Base-by-base conservation (phyloP, 2,329 filamentous ascomycete species). In the Microthyrium microscopicum region DNA sequence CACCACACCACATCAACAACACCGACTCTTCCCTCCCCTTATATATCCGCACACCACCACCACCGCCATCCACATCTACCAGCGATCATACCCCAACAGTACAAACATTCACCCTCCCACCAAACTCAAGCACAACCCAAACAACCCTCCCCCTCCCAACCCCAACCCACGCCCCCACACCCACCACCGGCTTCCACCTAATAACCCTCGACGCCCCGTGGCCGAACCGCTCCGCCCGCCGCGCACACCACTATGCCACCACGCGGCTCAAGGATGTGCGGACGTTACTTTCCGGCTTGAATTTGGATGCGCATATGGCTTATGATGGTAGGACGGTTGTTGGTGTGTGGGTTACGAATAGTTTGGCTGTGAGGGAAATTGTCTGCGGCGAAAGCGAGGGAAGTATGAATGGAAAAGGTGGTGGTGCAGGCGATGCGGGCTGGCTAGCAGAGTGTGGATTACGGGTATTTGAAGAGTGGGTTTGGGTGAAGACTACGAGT, bases 201-300 rank as follows among this genome's bases (percentile, higher is more conserved):
- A 60, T 85, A 24, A 50, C 84, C 5, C 56, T 85, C 15, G 80
- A 87, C 47, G 81, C 81, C 3, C 80, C 81, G 1, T 87, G 81
- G 80, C 78, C 80, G 0, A 87, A 83, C 47, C 68, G 73, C 29
- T 85, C 79, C 5, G 80, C 71, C 11, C 66, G 67, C 42, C 63
- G 77, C 25, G 73, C 69, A 44, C 61, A 53, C 56, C 54, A 63
- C 41, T 68, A 72, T 48, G 46, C 54, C 42, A 50, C 49, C 48
- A 27, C 44, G 45, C 70, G 73, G 50, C 47, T 67, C 29, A 46
- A 55, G 9, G 62, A 68, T 31, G 60, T 73, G 35, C 47, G 47
- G 33, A 44, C 46, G 16, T 47, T 62, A 40, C 42, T 64, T 1
- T 37, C 51, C 2, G 44, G 41, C 12, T 58, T 61, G 54, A 53